A percentile compares a stretch with the other conserved stretches of the same genome.
phyloP scores from a whole-genome alignment of 257 asterid species.

The Solanum ossicruentum region DNA sequence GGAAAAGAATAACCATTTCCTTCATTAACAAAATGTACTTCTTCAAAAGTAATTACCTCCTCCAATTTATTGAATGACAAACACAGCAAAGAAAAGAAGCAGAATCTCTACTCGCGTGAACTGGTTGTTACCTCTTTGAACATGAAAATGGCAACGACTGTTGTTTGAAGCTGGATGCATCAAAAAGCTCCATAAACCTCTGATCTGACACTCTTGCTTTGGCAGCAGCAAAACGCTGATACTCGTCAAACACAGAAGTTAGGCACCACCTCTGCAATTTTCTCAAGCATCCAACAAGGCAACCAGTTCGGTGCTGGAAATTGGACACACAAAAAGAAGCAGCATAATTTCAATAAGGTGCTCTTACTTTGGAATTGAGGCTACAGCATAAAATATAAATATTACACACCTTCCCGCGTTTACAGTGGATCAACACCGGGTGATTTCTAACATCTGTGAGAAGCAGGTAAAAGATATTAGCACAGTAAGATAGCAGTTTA shows the following conservation, averaged over 20 bases:
- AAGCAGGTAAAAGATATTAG: background rate
- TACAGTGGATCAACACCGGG: constrained; percentile 74
- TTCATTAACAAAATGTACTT: background rate
- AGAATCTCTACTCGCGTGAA: background rate
- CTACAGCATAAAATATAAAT: background rate
- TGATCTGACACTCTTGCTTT: constrained; percentile 76
- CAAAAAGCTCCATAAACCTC: constrained; percentile 82
- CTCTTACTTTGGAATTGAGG: background rate
- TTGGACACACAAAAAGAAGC: background rate
- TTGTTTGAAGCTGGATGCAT: constrained; percentile 41
- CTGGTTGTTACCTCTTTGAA: constrained; percentile 30
- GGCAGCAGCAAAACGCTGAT: constrained; percentile 84
- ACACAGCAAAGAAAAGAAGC: background rate
- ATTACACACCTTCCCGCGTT: constrained; percentile 65
- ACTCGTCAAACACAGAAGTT: constrained; percentile 74
- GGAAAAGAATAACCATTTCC: background rate
- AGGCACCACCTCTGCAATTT: constrained; percentile 75
- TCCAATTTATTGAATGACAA: background rate
- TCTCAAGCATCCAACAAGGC: constrained; percentile 83
- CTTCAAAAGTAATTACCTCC: background rate
- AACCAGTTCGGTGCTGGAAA: constrained; percentile 82
- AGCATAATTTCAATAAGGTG: background rate
- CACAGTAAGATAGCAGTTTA: background rate
- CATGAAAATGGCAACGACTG: constrained; percentile 26
- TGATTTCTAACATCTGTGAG: constrained; percentile 57